Base-by-base conservation (phyloP, 495 filamentous ascomycete species). In the Penicillium cosmopolitanum region DNA sequence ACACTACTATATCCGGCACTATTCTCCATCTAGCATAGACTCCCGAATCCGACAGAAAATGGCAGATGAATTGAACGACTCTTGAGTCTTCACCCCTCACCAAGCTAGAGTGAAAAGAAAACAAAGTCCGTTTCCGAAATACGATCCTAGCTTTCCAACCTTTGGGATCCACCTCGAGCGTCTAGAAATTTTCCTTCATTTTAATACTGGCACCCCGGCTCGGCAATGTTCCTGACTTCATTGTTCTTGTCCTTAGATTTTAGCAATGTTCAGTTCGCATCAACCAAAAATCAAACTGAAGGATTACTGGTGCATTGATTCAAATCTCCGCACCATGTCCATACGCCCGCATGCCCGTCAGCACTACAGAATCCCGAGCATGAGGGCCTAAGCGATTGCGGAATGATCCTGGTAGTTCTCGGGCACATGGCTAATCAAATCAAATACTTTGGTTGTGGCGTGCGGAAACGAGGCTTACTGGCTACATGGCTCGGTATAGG, bases 381-480 rank as follows among this genome's bases (percentile, higher is more conserved):
- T 19, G 6, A 44, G 9, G 42, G 42, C n/a, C 16, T 19, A 21
- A 42, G 11, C 33, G n/a, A 46, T n/a, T 25, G 28, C 16, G 50
- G 3, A 53, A 60, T 53, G 31, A 25, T 19, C 10, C 25, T 28
- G 16, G 12, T 23, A 28, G 6, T n/a, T 16, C 8, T 10, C 18
- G 44, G 57, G 51, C 5, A 38, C 15, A 12, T 13, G 11, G 15
- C 36, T 38, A 38, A 38, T 38, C 4, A 38, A n/a, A 38, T 31
- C 28, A 38, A 6, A 38, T 5, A 38, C 36, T 12, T n/a, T 57
- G 55, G 55, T 54, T 21, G 57, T 57, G 51, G 57, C 51, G 46
- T 34, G 48, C 40, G 50, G 31, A 23, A 13, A 18, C 5, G 47
- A 61, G 57, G 60, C 64, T 61, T 61, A 51, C 60, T 61, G 48